A percentile compares a stretch with the other conserved stretches of the same genome.
These are phyloP conservation scores for Talaromyces sp. DNA, from an alignment of 2,329 filamentous ascomycete species.

Conservation along the genomic window DNA sequence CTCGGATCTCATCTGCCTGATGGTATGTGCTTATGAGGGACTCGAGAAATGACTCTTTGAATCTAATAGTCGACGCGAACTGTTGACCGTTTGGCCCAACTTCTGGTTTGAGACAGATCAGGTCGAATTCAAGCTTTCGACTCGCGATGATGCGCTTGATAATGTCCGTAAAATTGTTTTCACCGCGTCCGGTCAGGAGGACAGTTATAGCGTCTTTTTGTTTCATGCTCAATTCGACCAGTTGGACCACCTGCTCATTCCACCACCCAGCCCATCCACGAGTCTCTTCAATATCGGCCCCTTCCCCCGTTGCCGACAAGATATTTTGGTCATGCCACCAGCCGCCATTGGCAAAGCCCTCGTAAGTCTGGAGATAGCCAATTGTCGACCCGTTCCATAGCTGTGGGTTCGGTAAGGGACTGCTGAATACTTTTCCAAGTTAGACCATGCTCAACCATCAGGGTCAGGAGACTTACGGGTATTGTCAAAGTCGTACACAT, in stretches of 20 bases:
- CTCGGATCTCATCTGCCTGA: constrained; percentile 72
- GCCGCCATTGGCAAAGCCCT: constrained; percentile 75
- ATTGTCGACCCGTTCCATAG: constrained; percentile 80
- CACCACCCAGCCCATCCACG: constrained; percentile 90
- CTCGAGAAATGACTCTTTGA: constrained; percentile 83
- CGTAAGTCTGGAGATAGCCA: constrained; percentile 70
- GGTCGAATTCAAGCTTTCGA: constrained; percentile 79
- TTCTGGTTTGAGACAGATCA: constrained; percentile 81
- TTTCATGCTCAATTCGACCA: constrained; percentile 75
- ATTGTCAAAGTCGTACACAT: constrained; percentile 98
- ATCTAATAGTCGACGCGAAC: constrained; percentile 80
- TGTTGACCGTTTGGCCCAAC: constrained; percentile 75
- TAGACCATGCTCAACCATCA: background rate
- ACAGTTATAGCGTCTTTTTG: constrained; percentile 83
- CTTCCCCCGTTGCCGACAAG: constrained; percentile 79
- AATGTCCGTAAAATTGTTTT: constrained; percentile 71
- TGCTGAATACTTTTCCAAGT: constrained; percentile 69
- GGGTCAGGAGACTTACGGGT: constrained; percentile 57
- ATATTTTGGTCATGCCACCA: constrained; percentile 97
- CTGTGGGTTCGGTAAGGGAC: constrained; percentile 81
- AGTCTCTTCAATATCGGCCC: constrained; percentile 74
- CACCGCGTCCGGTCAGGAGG: constrained; percentile 80
- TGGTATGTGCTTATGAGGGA: constrained; percentile 83
- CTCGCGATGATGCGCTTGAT: constrained; percentile 76
- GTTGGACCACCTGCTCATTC: constrained; percentile 83